Evolutionary conservation across 1,284 basidiomycete species (phyloP), one percentile per base, ranked within the genome.

Genomic region (Papiliotrema nemorosa): DNA sequence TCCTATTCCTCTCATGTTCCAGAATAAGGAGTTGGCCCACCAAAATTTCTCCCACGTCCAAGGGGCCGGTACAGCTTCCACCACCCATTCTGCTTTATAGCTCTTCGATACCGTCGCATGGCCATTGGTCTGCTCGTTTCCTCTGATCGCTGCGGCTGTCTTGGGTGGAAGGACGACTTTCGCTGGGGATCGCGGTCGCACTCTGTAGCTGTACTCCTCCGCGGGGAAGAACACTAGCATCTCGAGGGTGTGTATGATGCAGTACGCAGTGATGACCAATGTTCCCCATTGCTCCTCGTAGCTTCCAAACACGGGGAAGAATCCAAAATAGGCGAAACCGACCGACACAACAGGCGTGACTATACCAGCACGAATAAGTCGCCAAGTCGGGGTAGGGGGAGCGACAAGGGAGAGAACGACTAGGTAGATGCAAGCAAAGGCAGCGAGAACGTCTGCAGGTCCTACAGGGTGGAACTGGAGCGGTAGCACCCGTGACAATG

Each of bases 1-100:
- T 2, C 70, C 70, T 3, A 72, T 62, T 25, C 70, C 68, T 20
- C 70, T 55, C 31, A 47, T 55, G 1, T 65, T 66, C 57, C 59
- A 67, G 41, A 52, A 63, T 24, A 67, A 55, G n/a, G 55, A 58
- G 2, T 37, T 18, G 0, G 66, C 59, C 70, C 70, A 72, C 26
- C 51, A 57, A 20, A 69, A 50, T 50, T 70, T 72, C 16, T 59
- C 59, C 36, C 57, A 50, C 1, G 66, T 72, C 53, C 59, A 65
- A 1, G 59, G 63, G 3, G 40, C 36, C 3, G 70, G 68, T 22
- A 72, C 53, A 2, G 60, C 62, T 43, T 72, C 70, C 5, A 7
- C 18, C 60, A 52, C 36, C 13, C 62, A 44, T 5, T 39, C 52
- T n/a, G 22, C 40, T 16, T 42, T 48, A 20, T 46, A 34, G n/a